Evolutionary conservation across 1,139 yeast genomes (phyloP), one percentile per base, ranked within the genome.

Genomic region (Candida sp.): DNA sequence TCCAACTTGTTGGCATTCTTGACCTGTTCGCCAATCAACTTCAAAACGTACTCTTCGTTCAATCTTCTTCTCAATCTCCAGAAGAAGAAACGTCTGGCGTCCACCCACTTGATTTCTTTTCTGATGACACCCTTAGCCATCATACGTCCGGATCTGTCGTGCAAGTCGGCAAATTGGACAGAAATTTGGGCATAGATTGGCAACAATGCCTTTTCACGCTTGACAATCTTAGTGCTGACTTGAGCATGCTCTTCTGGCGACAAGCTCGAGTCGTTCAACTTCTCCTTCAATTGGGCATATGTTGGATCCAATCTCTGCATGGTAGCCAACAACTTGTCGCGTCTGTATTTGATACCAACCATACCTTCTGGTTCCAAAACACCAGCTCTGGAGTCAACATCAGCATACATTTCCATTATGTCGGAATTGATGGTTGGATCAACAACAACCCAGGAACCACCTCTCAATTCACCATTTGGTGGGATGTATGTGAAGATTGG

Each of bases 391-490:
- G 98, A 83, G 53, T 94, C 96, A 46, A 84, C 87, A 72, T 96
- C 99, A 25, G 98, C 98, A 66, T 93, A 94, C 98, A 94, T 94
- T 78, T 94, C 99, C 98, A 94, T 96, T 90, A 90, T 90, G 58
- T 93, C 98, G 48, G 88, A 74, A 71, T 96, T 94, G 76, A 96
- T 94, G 52, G 98, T 90, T 59, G 99, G 98, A 73, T 94, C 99
- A 69, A 94, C 97, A 60, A 94, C 99, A 53, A 96, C 99, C 99
- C 99, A 94, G 31, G 99, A 94, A 70, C 99, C 99, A 80, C 99
- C 99, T 83, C 99, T 90, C 63, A 96, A 84, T 74, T 94, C 99
- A 70, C 98, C 98, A 63, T 89, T 84, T 55, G 99, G 99, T 51
- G 99, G 99, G 69, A 94, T 94, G 73, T 94, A 94, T 33, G 96